Conservation (phyloP, 768 basidiomycete genomes). For the Termitomyces sp. region DNA sequence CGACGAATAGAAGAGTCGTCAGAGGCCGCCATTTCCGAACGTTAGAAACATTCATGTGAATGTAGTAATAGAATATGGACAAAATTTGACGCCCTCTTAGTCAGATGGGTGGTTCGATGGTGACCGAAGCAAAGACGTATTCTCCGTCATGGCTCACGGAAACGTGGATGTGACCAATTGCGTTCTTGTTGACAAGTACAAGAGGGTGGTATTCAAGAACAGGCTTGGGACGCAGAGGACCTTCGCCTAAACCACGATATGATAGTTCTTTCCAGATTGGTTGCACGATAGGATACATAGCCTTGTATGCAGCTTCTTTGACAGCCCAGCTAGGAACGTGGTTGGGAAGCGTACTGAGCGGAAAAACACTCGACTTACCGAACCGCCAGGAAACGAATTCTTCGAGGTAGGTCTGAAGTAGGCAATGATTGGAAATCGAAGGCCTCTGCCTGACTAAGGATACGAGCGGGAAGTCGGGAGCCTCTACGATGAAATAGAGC, state of each 20-base stretch:
- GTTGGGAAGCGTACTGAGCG: not conserved
- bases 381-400: constrained; percentile 59
- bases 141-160: constrained; percentile 84
- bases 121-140: constrained; percentile 64
- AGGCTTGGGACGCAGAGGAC: constrained; percentile 24
- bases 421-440: constrained; percentile 32
- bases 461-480: constrained; percentile 47
- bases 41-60: not conserved
- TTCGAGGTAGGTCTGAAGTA: constrained; percentile 14
- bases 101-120: constrained; percentile 40
- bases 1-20: constrained; percentile 14
- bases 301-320: constrained; percentile 88
- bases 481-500: constrained; percentile 46
- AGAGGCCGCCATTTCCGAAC: not conserved
- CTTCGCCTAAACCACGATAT: constrained; percentile 30
- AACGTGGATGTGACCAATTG: constrained; percentile 45
- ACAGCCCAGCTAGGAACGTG: constrained; percentile 58
- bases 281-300: constrained; percentile 54
- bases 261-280: constrained; percentile 77
- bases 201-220: constrained; percentile 38
- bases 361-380: constrained; percentile 42
- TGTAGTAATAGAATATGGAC: not conserved
- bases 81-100: not conserved
- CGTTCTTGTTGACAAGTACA: constrained; percentile 10
- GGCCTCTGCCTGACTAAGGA: constrained; percentile 51